phyloP scores from a whole-genome alignment of 495 filamentous ascomycete species.

The Aspergillus biplanus region DNA sequence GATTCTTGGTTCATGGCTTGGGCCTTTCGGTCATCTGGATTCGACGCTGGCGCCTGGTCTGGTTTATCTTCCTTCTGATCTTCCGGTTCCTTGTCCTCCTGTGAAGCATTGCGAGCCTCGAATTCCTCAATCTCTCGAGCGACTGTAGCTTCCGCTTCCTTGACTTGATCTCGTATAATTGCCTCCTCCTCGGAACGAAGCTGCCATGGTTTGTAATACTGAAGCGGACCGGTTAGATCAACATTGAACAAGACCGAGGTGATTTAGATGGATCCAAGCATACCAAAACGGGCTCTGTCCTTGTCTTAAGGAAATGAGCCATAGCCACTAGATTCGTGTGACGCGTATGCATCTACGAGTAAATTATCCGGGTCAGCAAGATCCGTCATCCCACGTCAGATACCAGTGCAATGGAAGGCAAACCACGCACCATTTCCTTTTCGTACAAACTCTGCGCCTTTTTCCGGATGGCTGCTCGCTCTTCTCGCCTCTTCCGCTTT shows the following conservation, averaged over 20 bases:
- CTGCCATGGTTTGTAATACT: conserved; percentile 94
- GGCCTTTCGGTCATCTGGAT: conserved; percentile 26
- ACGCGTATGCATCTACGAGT: conserved; percentile 72
- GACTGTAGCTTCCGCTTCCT: conserved; percentile 57
- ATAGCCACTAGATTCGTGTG: conserved; percentile 72
- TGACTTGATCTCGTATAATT: conserved; percentile 61
- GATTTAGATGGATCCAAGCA: conserved; percentile 31
- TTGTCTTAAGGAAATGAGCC: conserved; percentile 78
- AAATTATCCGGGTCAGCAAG: background rate
- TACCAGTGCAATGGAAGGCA: background rate
- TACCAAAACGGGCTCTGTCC: conserved; percentile 76
- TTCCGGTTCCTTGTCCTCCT: conserved; percentile 19
- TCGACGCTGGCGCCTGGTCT: conserved; percentile 24
- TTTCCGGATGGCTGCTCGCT: conserved; percentile 60
- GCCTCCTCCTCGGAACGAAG: conserved; percentile 64
- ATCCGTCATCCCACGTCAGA: background rate
- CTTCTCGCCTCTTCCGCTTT: conserved; percentile 64
- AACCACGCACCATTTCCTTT: conserved; percentile 65
- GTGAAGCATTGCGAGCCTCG: conserved; percentile 39
- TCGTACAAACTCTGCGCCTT: conserved; percentile 78
- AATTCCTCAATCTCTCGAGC: conserved; percentile 56
- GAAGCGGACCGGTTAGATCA: conserved; percentile 19
- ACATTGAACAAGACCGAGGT: conserved; percentile 16
- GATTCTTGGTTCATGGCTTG: conserved; percentile 23
- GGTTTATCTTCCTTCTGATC: conserved; percentile 21